A percentile compares a stretch with the other conserved stretches of the same genome.
Conservation (phyloP, 1,139 yeast genomes). For the Candida albicans region DNA sequence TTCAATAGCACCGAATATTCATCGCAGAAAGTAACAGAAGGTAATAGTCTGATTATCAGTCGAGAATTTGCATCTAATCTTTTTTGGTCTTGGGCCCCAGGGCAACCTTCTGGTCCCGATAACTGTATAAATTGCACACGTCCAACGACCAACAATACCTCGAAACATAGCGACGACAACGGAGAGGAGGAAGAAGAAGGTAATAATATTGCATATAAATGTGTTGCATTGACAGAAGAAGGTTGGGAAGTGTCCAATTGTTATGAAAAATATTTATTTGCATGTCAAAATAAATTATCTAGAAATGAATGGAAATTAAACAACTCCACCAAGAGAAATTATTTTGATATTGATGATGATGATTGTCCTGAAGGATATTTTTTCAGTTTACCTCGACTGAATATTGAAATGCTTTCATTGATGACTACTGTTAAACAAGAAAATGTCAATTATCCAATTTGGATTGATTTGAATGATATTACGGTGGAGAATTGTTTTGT, state of each 20-base stretch:
- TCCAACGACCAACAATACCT: neutral
- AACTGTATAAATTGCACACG: neutral
- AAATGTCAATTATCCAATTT: slow-evolving; percentile 41
- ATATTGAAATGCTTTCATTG: slow-evolving; percentile 37
- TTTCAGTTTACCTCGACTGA: slow-evolving; percentile 60
- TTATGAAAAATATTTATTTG: slow-evolving; percentile 48
- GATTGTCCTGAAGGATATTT: slow-evolving; percentile 52
- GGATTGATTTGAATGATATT: slow-evolving; percentile 86
- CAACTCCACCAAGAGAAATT: slow-evolving; percentile 31
- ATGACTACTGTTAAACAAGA: slow-evolving; percentile 21
- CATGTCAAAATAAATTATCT: slow-evolving; percentile 51
- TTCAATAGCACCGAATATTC: slow-evolving; percentile 38
- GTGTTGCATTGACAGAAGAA: slow-evolving; percentile 52
- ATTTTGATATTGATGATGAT: slow-evolving; percentile 49
- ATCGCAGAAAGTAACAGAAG: slow-evolving; percentile 17
- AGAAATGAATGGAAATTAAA: slow-evolving; percentile 52
- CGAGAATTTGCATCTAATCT: slow-evolving; percentile 27
- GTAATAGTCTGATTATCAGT: slow-evolving; percentile 2
- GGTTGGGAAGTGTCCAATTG: slow-evolving; percentile 71
- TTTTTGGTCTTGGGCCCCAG: slow-evolving; percentile 73
- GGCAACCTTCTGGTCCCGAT: slow-evolving; percentile 42
- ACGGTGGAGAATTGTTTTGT: slow-evolving; percentile 81
- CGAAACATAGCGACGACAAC: no score
- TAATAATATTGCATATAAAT: slow-evolving; percentile 46
- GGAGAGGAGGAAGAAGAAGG: slow-evolving; percentile 16